Evolutionary conservation across 371 early-diverging fungal species (phyloP), one percentile per base, ranked within the genome.

Genomic region (Mortierella sp.): DNA sequence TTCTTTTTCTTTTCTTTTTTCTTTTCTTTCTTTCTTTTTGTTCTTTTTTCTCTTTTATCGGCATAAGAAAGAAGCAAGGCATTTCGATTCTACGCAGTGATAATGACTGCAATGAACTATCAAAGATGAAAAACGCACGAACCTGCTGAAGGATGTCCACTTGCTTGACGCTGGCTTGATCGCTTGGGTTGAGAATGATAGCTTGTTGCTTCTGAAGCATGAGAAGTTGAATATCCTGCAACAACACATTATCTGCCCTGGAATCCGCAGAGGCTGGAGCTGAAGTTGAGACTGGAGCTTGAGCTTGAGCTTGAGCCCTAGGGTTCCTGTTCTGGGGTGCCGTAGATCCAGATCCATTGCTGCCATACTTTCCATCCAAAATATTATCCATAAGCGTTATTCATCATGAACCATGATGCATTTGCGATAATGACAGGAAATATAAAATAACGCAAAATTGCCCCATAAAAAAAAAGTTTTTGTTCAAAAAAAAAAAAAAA

Each of bases 71-170:
- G 28, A 55, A 55, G 18, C 49, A 49, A 20, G 49, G 49, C 20
- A 24, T 59, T 22, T 54, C 35, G 64, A 12, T 47, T 52, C 62
- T 72, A 66, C 28, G 32, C 60, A 64, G 43, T n/a, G 35, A 37
- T 55, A 59, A 54, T 30, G 59, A 35, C 47, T 40, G 22, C 45
- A 62, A 1, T 10, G 30, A 35, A 45, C 49, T 63, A 64, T 20
- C 49, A 39, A 54, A 24, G 22, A 59, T 57, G 66, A 39, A 47
- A n/a, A 54, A 20, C 18, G 51, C 16, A 75, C 75, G 68, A 49
- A 80, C 81, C 81, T 80, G 75, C 26, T 75, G 75, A 65, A 80
- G 81, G 63, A 80, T 80, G 24, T 40, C 62, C 22, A 72, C 75
- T 43, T 80, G 81, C 47, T 80, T 80, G 16, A 63, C 68, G 45